Percentiles rank a stretch among this genome's conserved stretches.
Conservation (phyloP, 2,329 filamentous ascomycete genomes). For the Neopestalotiopsis sp. region DNA sequence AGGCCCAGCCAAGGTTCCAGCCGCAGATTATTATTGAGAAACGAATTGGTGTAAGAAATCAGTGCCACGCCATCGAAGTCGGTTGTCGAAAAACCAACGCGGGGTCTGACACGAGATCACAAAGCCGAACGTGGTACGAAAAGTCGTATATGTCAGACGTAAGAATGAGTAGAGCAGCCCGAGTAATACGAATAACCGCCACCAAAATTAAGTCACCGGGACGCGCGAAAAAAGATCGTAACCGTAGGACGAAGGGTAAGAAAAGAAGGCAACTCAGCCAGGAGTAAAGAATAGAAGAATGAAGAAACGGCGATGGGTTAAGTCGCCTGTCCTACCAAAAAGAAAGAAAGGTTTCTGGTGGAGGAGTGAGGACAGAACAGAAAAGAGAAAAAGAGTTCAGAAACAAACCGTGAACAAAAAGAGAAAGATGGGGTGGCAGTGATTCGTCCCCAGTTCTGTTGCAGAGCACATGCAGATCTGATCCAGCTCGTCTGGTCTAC, state of each 20-base stretch:
- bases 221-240: slow-evolving; percentile 23
- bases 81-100: neutral
- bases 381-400: slow-evolving; percentile 19
- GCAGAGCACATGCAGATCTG: neutral
- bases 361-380: slow-evolving; percentile 26
- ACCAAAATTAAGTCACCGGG: slow-evolving; percentile 27
- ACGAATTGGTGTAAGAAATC: neutral
- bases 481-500: neutral
- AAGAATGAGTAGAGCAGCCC: neutral
- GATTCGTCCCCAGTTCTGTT: too few relatives aligned
- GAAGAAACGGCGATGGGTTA: slow-evolving; percentile 19
- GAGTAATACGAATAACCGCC: slow-evolving; percentile 3
- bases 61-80: slow-evolving; percentile 6
- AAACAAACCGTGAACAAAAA: slow-evolving; percentile 5
- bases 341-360: slow-evolving; percentile 30
- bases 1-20: slow-evolving; percentile 2
- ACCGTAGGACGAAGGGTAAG: slow-evolving; percentile 11
- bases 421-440: slow-evolving; percentile 8
- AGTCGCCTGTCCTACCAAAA: slow-evolving; percentile 27
- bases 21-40: slow-evolving; percentile 5
- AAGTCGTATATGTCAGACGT: slow-evolving; percentile 5
- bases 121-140: neutral
- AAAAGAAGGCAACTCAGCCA: slow-evolving; percentile 35
- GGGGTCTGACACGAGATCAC: neutral
- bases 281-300: slow-evolving; percentile 29